phyloP scores from a whole-genome alignment of 2,329 filamentous ascomycete genomes.

The Fusarium sp. region DNA sequence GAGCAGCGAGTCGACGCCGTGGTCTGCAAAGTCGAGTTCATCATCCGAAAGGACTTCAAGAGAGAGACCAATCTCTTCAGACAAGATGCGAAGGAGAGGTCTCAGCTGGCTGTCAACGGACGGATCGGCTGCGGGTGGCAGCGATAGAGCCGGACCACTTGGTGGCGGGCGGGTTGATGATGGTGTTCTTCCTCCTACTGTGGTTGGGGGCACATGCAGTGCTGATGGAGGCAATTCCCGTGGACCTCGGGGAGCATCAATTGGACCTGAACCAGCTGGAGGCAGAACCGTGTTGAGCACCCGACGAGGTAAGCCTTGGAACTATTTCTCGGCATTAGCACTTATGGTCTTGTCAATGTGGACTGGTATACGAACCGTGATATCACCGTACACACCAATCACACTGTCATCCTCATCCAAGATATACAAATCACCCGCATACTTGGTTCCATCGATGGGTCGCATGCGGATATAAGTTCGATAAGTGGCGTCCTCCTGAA shows the following conservation, averaged over 20 bases:
- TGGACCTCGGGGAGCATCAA: background rate
- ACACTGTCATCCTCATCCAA: background rate
- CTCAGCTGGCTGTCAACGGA: background rate
- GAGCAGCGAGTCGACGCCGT: constrained; percentile 9
- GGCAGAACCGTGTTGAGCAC: constrained; percentile 15
- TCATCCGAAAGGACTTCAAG: background rate
- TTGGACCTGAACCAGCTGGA: background rate
- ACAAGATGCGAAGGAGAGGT: background rate
- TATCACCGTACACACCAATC: background rate
- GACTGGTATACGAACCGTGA: background rate
- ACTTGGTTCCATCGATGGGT: background rate
- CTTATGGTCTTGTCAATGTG: no score
- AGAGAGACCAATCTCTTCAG: no score
- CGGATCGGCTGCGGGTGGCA: background rate
- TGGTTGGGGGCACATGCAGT: background rate
- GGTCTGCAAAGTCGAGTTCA: constrained; percentile 3
- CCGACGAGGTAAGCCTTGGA: constrained; percentile 13
- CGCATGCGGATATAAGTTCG: constrained; percentile 10
- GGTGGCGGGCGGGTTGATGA: no score
- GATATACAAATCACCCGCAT: background rate
- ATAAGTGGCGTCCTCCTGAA: background rate
- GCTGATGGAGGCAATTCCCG: background rate
- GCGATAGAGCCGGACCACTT: background rate
- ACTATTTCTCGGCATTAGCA: background rate
- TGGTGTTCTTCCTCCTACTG: no score